Base-by-base conservation (phyloP, 2,329 filamentous ascomycete genomes). In the Zymoseptoria passerinii region DNA sequence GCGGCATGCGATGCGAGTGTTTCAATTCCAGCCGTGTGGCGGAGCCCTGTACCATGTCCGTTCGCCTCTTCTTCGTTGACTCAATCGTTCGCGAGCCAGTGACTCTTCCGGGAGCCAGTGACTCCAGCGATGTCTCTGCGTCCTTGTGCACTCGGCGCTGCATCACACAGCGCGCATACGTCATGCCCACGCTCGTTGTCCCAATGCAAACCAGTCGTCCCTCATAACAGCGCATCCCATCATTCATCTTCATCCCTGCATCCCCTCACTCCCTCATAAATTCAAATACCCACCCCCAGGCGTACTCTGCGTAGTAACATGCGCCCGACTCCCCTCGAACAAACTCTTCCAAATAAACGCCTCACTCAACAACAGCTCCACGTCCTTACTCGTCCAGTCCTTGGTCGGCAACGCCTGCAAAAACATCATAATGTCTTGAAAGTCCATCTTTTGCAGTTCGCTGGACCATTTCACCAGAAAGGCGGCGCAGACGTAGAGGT, bases 401-500 rank as follows among this genome's bases (percentile, higher is more conserved):
- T 88, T 87, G 6, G 95, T 99, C 2, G 95, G 94, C 58, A 99
- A 78, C 50, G 90, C 89, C 76, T 99, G 94, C 56, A 99, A 78
- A 71, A 99, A 99, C 92, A 99, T 99, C 92, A 99, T 96, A 60
- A 96, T 87, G 74, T 96, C 92, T 77, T 97, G 84, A 65, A 97
- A 97, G 73, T 99, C 94, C 92, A 97, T 97, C 73, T 91, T 94
- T 61, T 92, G 82, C 51, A 99, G 81, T 72, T 95, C 90, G 66
- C 94, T 88, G 6, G 92, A 95, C 95, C 95, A 99, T 74, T 99
- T 99, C 55, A 97, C 94, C 27, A 99, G 80, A 72, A 99, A 97
- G 4, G 94, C 94, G 23, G 94, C 94, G 73, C 95, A 99, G 48
- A 99, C 94, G 72, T 99, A 99, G 59, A 99, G 83, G 72, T 99